Evolutionary conservation across 208 protist species (phyloP).

Genomic region (Crithidia thermophila): DNA sequence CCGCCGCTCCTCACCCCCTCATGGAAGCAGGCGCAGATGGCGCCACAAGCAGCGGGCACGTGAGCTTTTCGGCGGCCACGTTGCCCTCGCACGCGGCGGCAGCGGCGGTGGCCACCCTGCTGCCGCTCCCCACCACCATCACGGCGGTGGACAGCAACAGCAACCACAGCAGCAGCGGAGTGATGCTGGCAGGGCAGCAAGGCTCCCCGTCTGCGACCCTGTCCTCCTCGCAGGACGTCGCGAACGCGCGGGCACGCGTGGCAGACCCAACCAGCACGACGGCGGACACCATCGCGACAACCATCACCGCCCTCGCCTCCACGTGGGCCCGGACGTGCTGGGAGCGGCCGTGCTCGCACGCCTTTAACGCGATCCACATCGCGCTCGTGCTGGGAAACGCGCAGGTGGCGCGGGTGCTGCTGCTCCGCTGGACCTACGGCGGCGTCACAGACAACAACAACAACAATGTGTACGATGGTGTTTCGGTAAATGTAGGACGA

Average conservation of each 20-base stretch:
- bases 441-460: not conserved
- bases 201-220: no score
- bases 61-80: not conserved
- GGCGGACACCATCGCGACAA: conserved; percentile 8
- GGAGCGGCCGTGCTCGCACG: conserved; percentile 37
- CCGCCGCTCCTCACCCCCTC: no score
- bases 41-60: no score
- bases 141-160: conserved; percentile 3
- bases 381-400: conserved; percentile 42
- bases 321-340: conserved; percentile 5
- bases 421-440: conserved; percentile 13
- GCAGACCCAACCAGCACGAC: not conserved
- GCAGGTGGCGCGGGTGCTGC: conserved; percentile 23
- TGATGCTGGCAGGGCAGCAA: no score
- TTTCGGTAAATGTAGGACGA: not conserved
- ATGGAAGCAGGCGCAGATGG: no score
- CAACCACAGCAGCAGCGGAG: no score
- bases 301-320: conserved; percentile 8
- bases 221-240: no score
- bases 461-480: not conserved
- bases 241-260: not conserved
- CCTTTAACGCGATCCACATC: conserved; percentile 34
- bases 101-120: not conserved
- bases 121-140: not conserved
- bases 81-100: not conserved